Conservation (phyloP, 257 asterid genomes). For the Solanum paucissectum region DNA sequence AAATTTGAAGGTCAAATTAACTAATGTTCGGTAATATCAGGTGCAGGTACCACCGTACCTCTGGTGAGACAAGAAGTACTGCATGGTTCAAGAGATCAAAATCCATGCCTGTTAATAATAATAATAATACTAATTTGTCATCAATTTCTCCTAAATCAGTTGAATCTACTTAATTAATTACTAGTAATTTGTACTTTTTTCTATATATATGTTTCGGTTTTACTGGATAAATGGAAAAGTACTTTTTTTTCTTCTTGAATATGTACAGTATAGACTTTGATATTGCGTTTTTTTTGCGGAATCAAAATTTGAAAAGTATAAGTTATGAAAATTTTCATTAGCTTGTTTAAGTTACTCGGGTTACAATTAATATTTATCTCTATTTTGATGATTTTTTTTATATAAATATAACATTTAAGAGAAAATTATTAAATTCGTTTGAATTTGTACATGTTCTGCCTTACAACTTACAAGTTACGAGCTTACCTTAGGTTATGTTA, state of each 20-base stretch:
- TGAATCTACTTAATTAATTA: background rate
- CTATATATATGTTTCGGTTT: background rate
- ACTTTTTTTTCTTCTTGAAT: background rate
- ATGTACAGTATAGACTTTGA: background rate
- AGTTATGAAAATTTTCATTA: background rate
- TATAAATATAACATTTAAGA: background rate
- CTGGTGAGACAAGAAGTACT: background rate
- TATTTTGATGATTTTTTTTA: background rate
- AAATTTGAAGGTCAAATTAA: background rate
- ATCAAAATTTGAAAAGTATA: background rate
- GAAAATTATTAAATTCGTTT: background rate
- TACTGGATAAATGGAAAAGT: background rate
- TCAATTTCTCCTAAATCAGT: constrained; percentile 7
- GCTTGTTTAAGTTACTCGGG: background rate
- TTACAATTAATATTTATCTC: background rate
- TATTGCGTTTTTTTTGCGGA: background rate
- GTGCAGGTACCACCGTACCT: constrained; percentile 11
- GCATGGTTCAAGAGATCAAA: constrained; percentile 10
- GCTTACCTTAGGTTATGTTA: background rate
- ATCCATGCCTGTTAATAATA: constrained; percentile 2
- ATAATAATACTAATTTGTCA: background rate
- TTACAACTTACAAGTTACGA: background rate
- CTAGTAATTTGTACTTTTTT: background rate
- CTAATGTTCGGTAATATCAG: background rate
- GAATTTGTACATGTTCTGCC: background rate